Evolutionary conservation across 768 basidiomycete species (phyloP).

Genomic region (Russula foetens): DNA sequence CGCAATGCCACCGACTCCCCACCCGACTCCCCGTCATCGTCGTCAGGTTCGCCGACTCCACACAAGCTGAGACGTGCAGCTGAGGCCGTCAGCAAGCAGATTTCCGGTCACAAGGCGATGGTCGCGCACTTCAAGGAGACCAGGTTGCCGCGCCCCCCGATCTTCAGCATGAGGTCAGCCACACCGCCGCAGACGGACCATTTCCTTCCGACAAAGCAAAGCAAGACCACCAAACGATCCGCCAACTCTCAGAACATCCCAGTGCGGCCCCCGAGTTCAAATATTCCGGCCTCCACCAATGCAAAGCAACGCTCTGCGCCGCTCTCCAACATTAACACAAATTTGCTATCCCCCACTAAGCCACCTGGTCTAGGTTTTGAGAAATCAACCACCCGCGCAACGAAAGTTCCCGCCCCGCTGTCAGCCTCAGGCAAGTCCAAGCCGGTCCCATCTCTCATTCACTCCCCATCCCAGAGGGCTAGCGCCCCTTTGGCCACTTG

Average conservation of each 20-base stretch:
- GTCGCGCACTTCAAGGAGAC: slow-evolving; percentile 10
- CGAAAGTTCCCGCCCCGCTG: neutral
- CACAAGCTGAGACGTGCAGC: slow-evolving; percentile 3
- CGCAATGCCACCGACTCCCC: neutral
- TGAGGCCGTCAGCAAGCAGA: slow-evolving; percentile 9
- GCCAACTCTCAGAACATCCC: neutral
- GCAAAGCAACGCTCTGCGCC: neutral
- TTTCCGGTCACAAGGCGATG: slow-evolving; percentile 9
- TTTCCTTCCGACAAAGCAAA: neutral
- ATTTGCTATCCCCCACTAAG: neutral
- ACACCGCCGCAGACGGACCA: neutral
- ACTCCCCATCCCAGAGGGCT: neutral
- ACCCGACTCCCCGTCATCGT: neutral
- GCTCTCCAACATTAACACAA: neutral
- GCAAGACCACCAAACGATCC: neutral
- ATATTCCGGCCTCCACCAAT: neutral
- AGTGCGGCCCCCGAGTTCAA: neutral
- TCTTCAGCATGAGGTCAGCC: neutral
- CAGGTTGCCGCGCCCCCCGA: slow-evolving; percentile 1
- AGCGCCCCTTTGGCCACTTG: neutral
- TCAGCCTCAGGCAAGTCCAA: neutral
- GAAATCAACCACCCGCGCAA: neutral
- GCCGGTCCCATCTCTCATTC: neutral
- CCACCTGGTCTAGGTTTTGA: neutral
- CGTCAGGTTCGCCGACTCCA: neutral